Evolutionary conservation across 2,329 filamentous ascomycete genomes (phyloP).

Genomic region (Eutypa lata): DNA sequence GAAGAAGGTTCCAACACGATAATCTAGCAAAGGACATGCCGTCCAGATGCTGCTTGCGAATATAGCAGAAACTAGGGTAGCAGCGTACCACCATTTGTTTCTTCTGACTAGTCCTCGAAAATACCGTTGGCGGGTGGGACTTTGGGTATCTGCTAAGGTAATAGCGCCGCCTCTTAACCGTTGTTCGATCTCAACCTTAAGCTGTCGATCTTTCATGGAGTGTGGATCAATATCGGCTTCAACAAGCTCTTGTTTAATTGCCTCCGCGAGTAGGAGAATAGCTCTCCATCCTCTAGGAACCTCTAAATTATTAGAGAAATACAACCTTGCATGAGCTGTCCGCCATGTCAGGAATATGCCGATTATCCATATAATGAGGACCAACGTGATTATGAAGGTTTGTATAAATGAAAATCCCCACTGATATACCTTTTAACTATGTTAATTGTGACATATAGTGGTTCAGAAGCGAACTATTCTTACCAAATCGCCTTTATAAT

Average conservation of each 20-base stretch:
- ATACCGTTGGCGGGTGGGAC: no score
- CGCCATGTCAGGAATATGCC: slow-evolving; percentile 18
- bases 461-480: no score
- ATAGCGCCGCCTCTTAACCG: slow-evolving; percentile 11
- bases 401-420: slow-evolving; percentile 28
- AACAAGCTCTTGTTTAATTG: slow-evolving; percentile 10
- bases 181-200: slow-evolving; percentile 14
- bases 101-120: no score
- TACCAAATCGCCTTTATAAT: no score
- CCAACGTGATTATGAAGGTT: slow-evolving; percentile 9
- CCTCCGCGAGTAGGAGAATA: slow-evolving; percentile 10
- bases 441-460: no score
- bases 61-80: no score
- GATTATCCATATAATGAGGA: slow-evolving; percentile 16
- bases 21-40: no score
- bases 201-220: slow-evolving; percentile 11
- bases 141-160: no score
- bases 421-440: no score
- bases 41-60: no score
- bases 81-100: no score
- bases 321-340: slow-evolving; percentile 9
- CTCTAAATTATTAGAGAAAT: slow-evolving; percentile 6
- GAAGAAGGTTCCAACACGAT: no score
- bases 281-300: slow-evolving; percentile 10
- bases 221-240: slow-evolving; percentile 9